Percentiles rank a stretch among this genome's conserved stretches.
Conservation (phyloP, 225 moss, liverwort and hornwort genomes). For the Straminergon stramineum region DNA sequence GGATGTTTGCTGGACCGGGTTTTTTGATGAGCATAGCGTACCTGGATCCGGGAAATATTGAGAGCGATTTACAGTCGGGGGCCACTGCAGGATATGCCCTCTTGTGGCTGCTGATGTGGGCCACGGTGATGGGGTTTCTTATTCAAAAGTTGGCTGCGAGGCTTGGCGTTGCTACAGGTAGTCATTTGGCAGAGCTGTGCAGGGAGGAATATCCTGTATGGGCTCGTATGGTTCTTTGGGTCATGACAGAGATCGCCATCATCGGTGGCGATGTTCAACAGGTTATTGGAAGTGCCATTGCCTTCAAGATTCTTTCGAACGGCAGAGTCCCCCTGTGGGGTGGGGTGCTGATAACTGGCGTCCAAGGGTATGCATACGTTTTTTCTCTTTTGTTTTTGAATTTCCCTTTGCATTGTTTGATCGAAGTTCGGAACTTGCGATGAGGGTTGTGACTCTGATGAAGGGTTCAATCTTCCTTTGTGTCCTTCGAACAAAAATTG, state of each 20-base stretch:
- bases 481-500: neutral
- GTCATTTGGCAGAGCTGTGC: conserved; percentile 85
- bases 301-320: conserved; percentile 74
- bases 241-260: conserved; percentile 87
- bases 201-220: conserved; percentile 76
- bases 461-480: neutral
- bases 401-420: neutral
- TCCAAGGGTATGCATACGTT: conserved; percentile 58
- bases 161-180: conserved; percentile 82
- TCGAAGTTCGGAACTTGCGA: neutral
- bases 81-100: conserved; percentile 74
- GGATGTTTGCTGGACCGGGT: conserved; percentile 88
- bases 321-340: conserved; percentile 73
- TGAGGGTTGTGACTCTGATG: neutral
- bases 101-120: conserved; percentile 88
- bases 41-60: conserved; percentile 88
- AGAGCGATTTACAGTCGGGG: conserved; percentile 86
- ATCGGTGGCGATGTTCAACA: conserved; percentile 91
- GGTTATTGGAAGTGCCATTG: conserved; percentile 94
- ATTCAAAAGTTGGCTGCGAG: conserved; percentile 81
- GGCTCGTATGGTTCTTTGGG: conserved; percentile 74
- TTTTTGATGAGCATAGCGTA: conserved; percentile 95
- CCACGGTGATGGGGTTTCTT: conserved; percentile 78
- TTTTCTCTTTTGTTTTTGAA: neutral
- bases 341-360: conserved; percentile 82